These are phyloP conservation scores for Dianthus caryophyllus DNA, from an alignment of 148 eudicot genomes.

Conservation along the genomic window DNA sequence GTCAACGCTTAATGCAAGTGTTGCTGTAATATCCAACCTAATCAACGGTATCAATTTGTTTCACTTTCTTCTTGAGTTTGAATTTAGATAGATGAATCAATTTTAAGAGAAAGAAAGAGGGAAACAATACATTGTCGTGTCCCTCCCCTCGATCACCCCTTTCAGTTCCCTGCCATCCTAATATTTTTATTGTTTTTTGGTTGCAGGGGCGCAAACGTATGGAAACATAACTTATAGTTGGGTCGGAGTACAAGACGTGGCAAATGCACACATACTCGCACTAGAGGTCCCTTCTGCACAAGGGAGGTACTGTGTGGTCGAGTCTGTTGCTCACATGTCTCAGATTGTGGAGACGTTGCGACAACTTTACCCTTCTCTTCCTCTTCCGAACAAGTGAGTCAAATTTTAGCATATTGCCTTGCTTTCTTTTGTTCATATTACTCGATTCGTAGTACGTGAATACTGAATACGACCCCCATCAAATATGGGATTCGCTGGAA, in stretches of 20 bases:
- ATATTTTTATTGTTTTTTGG: no score
- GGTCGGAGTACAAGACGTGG: constrained; percentile 31
- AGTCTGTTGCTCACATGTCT: constrained; percentile 20
- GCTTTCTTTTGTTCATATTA: no score
- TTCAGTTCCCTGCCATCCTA: no score
- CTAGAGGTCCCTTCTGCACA: constrained; percentile 31
- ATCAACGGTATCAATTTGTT: constrained; percentile 19
- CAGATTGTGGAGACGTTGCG: constrained; percentile 17
- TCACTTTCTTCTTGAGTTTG: not conserved
- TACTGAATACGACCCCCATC: no score
- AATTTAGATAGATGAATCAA: no score
- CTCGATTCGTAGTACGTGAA: no score
- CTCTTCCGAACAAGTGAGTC: constrained; percentile 25
- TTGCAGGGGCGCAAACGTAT: no score
- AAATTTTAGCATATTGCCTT: no score
- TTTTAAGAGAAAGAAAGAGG: no score
- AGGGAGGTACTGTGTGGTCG: constrained; percentile 31
- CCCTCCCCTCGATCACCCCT: no score
- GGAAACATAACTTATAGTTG: not conserved
- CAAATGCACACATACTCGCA: constrained; percentile 32
- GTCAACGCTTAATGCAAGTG: constrained; percentile 22
- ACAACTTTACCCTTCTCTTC: constrained; percentile 25
- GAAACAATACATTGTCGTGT: no score
- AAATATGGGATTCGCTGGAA: no score
- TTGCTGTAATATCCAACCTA: constrained; percentile 17